Conservation (phyloP, 176 grass and related monocot genomes). For the Eleusine indica region DNA sequence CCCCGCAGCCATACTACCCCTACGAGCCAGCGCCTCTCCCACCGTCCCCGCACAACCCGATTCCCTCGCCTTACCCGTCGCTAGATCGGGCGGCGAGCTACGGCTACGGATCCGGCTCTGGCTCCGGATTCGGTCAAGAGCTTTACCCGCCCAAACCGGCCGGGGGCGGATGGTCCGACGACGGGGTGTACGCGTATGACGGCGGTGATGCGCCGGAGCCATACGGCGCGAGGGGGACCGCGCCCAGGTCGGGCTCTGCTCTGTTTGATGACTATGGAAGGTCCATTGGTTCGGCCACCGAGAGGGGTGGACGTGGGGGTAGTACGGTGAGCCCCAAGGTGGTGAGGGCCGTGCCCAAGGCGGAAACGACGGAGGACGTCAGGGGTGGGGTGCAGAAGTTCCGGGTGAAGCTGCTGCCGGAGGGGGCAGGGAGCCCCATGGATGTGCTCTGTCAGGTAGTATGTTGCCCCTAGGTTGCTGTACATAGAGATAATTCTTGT, state of each 20-base stretch:
- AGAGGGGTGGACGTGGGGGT: conserved; percentile 42
- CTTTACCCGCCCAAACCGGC: conserved; percentile 45
- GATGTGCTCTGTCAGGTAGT: conserved; percentile 94
- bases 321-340: conserved; percentile 56
- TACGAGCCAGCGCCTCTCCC: conserved; percentile 48
- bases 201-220: conserved; percentile 68
- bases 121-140: conserved; percentile 52
- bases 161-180: conserved; percentile 45
- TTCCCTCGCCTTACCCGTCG: conserved; percentile 64
- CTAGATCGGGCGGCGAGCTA: conserved; percentile 45
- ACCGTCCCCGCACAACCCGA: conserved; percentile 44
- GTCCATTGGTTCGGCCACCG: conserved; percentile 66
- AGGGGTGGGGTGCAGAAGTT: conserved; percentile 93
- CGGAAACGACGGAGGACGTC: conserved; percentile 66
- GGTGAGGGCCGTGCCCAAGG: conserved; percentile 87
- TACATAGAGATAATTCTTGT: background rate
- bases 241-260: conserved; percentile 42
- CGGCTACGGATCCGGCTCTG: conserved; percentile 56
- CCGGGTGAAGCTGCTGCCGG: conserved; percentile 86
- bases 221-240: conserved; percentile 75
- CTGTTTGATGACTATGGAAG: conserved; percentile 96
- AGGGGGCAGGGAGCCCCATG: conserved; percentile 77
- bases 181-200: conserved; percentile 83
- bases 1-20: conserved; percentile 55
- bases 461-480: background rate